Base-by-base conservation (phyloP, 2,329 filamentous ascomycete genomes). In the Monosporascus sp. region DNA sequence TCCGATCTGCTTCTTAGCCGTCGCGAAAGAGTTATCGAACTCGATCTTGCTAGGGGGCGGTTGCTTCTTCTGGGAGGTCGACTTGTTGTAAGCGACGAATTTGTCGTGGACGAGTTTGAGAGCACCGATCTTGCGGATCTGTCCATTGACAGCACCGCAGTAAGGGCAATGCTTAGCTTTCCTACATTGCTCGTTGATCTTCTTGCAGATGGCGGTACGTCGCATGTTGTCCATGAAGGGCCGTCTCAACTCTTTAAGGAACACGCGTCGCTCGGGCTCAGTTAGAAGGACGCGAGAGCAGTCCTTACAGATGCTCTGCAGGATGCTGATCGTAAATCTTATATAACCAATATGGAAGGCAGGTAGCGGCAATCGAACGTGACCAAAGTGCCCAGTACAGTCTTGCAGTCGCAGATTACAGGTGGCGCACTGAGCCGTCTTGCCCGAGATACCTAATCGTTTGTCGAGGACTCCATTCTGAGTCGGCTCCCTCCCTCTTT, bases 331-430 rank as follows among this genome's bases (percentile, higher is more conserved):
- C 59, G 94, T 91, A 69, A 95, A 91, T 68, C 91, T 94, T 63
- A 99, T 82, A 68, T 97, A 99, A 38, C 94, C 94, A 60, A 97
- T 91, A 68, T 99, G 94, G 67, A 97, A 97, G 44, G 88, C 91
- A 4, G 94, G 94, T 50, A 99, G 78, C 1, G 93, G 90, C 15
- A 99, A 82, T 65, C 89, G 86, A 64, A 99, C 88, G 72, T 97
- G 88, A 47, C 94, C 94, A 66, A 97, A 99, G 71, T 99, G 94
- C 14, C 94, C 94, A 62, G 91, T 94, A 71, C 94, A 99, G 60
- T 87, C 85, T 63, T 91, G 83, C 31, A 97, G 77, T 17, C 85
- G 81, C 66, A 92, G 84, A 48, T 89, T 84, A 68, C 94, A 99
- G 15, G 94, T 97, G 44, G 83, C 77, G 70, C 94, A 99, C 55